Conservation (phyloP, 108 stramenopile genomes). For the Cyclotella kingstonii region DNA sequence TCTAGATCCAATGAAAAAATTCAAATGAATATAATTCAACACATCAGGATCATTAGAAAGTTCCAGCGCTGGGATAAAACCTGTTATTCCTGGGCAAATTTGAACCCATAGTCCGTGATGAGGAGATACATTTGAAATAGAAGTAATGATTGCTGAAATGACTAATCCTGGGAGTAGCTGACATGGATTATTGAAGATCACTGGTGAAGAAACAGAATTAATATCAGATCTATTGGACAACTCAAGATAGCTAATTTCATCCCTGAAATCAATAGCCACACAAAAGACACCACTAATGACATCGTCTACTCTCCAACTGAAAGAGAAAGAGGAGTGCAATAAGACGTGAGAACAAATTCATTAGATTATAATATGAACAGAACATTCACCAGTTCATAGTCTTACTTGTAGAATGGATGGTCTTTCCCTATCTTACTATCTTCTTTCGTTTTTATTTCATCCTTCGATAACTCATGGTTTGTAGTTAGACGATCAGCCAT, state of each 20-base stretch:
- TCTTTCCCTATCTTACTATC: constrained; percentile 48
- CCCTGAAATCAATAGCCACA: constrained; percentile 44
- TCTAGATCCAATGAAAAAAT: constrained; percentile 56
- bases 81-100: constrained; percentile 61
- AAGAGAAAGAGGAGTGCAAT: not conserved
- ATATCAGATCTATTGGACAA: constrained; percentile 37
- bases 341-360: not conserved
- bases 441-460: constrained; percentile 33
- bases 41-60: constrained; percentile 52
- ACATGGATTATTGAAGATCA: constrained; percentile 41
- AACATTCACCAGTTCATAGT: not conserved
- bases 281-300: constrained; percentile 52
- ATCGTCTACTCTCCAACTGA: constrained; percentile 50
- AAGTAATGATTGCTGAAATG: constrained; percentile 52
- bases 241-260: constrained; percentile 56
- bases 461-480: constrained; percentile 39
- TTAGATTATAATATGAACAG: not conserved
- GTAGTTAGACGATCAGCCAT: constrained; percentile 47
- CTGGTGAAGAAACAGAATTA: constrained; percentile 20
- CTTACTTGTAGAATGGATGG: constrained; percentile 72
- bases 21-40: constrained; percentile 55
- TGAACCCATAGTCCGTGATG: constrained; percentile 69
- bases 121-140: constrained; percentile 29
- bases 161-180: constrained; percentile 57
- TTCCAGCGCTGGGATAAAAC: constrained; percentile 75